Conservation (phyloP, 176 grass and related monocot genomes). For the Alloteropsis semialata region DNA sequence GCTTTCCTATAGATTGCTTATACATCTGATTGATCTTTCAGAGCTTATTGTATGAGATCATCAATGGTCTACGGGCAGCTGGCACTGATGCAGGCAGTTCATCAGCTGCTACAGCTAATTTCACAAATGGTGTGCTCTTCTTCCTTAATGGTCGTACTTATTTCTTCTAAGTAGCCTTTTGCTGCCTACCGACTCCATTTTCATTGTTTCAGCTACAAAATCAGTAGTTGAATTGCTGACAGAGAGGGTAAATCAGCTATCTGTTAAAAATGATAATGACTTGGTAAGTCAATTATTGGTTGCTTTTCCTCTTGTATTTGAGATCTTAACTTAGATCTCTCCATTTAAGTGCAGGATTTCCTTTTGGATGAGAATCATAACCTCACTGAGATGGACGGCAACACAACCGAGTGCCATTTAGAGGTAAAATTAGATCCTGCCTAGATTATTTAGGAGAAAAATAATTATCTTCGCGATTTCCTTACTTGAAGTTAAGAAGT, state of each 20-base stretch:
- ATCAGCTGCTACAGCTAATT: conserved; percentile 65
- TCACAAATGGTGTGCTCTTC: conserved; percentile 52
- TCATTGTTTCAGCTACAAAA: conserved; percentile 75
- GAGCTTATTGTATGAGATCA: conserved; percentile 96
- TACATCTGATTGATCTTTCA: conserved; percentile 40
- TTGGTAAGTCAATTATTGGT: conserved; percentile 54
- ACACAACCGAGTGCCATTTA: conserved; percentile 42
- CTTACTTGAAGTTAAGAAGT: neutral
- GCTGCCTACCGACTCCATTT: conserved; percentile 14
- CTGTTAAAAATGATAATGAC: conserved; percentile 72
- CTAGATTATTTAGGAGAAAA: conserved; percentile 12
- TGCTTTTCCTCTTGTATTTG: conserved; percentile 1
- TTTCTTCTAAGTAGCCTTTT: neutral
- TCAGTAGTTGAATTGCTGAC: conserved; percentile 93
- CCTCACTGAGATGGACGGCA: conserved; percentile 44
- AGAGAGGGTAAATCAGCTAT: conserved; percentile 79
- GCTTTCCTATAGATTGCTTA: conserved; percentile 4
- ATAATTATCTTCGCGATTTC: neutral
- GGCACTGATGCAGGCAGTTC: conserved; percentile 77
- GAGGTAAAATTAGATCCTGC: conserved; percentile 37
- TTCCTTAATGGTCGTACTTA: neutral
- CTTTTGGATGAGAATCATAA: conserved; percentile 86
- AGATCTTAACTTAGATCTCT: conserved; percentile 28
- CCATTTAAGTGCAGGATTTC: conserved; percentile 65
- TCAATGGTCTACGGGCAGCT: conserved; percentile 67